Conservation (phyloP, 2,329 filamentous ascomycete species). For the Hyphodiscus sp. region DNA sequence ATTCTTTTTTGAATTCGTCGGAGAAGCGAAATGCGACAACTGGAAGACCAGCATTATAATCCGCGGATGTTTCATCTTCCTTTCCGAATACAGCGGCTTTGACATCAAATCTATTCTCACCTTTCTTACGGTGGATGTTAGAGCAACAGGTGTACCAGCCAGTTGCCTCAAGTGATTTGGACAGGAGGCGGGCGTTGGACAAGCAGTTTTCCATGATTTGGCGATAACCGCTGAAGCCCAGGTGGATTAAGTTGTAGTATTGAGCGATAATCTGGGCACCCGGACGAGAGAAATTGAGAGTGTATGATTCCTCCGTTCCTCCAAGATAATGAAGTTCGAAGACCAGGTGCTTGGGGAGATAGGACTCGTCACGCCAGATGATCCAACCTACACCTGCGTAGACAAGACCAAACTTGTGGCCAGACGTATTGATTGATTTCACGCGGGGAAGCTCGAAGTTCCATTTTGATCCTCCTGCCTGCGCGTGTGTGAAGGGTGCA, state of each 20-base stretch:
- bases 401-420: slow-evolving; percentile 57
- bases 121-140: slow-evolving; percentile 57
- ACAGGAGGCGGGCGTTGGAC: slow-evolving; percentile 56
- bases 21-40: slow-evolving; percentile 62
- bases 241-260: slow-evolving; percentile 67
- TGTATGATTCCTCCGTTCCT: slow-evolving; percentile 64
- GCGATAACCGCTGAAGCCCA: slow-evolving; percentile 60
- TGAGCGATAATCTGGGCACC: slow-evolving; percentile 65
- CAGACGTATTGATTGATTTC: slow-evolving; percentile 60
- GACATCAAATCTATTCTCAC: slow-evolving; percentile 32
- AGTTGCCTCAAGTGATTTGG: slow-evolving; percentile 56
- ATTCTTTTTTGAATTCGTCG: slow-evolving; percentile 54
- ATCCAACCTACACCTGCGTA: slow-evolving; percentile 67
- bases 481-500: slow-evolving; percentile 52
- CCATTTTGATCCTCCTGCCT: slow-evolving; percentile 53
- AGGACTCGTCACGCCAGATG: slow-evolving; percentile 59
- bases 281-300: slow-evolving; percentile 66
- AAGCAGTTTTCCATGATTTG: slow-evolving; percentile 61
- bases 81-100: slow-evolving; percentile 32
- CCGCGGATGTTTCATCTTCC: slow-evolving; percentile 46
- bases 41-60: slow-evolving; percentile 59
- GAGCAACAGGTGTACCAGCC: slow-evolving; percentile 60
- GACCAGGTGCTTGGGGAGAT: slow-evolving; percentile 60
- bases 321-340: slow-evolving; percentile 66
- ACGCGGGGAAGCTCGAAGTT: slow-evolving; percentile 56